phyloP scores from a whole-genome alignment of 441 rosid species.

The Aquilaria agallochum region DNA sequence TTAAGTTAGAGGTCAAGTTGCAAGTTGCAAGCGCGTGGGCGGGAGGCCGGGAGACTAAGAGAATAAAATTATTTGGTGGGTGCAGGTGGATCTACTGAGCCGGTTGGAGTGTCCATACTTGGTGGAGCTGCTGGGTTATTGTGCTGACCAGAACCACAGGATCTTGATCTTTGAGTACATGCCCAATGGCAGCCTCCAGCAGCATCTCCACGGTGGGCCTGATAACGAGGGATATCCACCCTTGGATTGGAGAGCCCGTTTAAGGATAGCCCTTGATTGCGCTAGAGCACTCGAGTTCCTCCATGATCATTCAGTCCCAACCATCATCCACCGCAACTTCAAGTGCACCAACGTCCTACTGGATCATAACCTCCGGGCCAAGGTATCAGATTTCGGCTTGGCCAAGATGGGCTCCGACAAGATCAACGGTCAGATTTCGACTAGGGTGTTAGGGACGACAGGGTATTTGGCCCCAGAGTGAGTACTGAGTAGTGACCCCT shows the following conservation, averaged over 20 bases:
- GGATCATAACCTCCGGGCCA: constrained; percentile 56
- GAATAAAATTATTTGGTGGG: too few relatives aligned
- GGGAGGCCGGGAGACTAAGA: too few relatives aligned
- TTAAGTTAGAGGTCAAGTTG: too few relatives aligned
- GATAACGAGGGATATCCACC: constrained; percentile 27
- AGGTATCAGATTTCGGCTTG: constrained; percentile 74
- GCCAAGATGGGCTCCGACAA: constrained; percentile 75
- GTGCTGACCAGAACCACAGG: constrained; percentile 89
- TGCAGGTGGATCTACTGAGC: constrained; percentile 91
- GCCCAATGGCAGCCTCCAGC: constrained; percentile 69
- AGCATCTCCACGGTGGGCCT: constrained; percentile 42
- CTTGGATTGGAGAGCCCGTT: constrained; percentile 68
- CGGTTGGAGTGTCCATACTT: constrained; percentile 73
- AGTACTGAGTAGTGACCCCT: constrained; percentile 39
- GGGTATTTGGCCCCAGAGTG: constrained; percentile 95
- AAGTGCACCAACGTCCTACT: constrained; percentile 73
- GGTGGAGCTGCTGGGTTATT: constrained; percentile 84
- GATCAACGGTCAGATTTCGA: constrained; percentile 68
- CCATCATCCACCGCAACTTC: constrained; percentile 83
- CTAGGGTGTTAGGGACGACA: constrained; percentile 65
- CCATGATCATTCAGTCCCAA: constrained; percentile 58
- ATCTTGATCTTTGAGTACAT: constrained; percentile 67
- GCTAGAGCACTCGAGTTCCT: constrained; percentile 84
- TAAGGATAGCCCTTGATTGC: constrained; percentile 82
- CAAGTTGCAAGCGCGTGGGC: too few relatives aligned